phyloP scores from a whole-genome alignment of 2,329 filamentous ascomycete genomes.

The Fusarium sp. region DNA sequence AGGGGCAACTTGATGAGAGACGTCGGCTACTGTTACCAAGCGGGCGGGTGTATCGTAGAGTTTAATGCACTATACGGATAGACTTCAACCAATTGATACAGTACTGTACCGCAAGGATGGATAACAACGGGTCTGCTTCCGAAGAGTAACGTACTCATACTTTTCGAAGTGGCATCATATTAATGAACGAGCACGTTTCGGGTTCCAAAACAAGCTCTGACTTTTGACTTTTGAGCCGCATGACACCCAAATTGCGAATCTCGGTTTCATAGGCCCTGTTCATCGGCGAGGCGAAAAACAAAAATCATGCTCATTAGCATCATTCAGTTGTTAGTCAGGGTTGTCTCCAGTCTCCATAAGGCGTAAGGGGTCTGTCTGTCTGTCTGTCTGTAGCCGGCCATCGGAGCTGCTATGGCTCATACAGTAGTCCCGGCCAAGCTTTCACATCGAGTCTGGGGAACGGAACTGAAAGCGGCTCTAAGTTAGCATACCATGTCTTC shows the following conservation, averaged over 20 bases:
- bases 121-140: not conserved
- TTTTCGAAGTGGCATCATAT: conserved; percentile 20
- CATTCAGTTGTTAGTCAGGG: conserved; percentile 8
- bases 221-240: conserved; percentile 8
- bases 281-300: conserved; percentile 16
- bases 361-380: not conserved
- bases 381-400: conserved; percentile 28
- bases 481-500: conserved; percentile 1
- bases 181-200: conserved; percentile 23
- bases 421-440: conserved; percentile 24
- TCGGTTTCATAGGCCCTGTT: conserved; percentile 15
- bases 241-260: conserved; percentile 12
- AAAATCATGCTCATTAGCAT: not conserved
- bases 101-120: not conserved
- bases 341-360: conserved; percentile 1
- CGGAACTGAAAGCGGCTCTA: conserved; percentile 24
- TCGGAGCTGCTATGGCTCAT: conserved; percentile 38
- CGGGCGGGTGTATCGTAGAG: not conserved
- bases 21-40: not conserved
- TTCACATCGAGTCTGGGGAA: conserved; percentile 34
- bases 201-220: conserved; percentile 9
- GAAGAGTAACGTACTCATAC: not conserved
- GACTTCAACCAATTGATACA: not conserved
- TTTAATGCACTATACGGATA: not conserved
- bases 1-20: conserved; percentile 10